These are phyloP conservation scores for Neurospora intermedia DNA, from an alignment of 495 filamentous ascomycete genomes.

Conservation along the genomic window DNA sequence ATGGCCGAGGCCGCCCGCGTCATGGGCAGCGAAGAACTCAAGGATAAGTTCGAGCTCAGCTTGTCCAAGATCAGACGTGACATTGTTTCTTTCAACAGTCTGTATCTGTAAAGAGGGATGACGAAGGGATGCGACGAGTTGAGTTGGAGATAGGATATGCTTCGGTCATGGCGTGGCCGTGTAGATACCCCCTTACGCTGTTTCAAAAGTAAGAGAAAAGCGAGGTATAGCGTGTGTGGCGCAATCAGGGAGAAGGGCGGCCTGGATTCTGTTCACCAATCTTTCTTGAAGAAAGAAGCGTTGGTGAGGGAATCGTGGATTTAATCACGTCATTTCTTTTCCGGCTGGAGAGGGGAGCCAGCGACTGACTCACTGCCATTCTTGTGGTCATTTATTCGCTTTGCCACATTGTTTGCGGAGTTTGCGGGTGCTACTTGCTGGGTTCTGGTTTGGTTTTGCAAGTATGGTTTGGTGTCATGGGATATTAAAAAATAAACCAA, in stretches of 20 bases:
- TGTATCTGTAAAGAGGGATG: conserved; percentile 57
- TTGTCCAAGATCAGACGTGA: conserved; percentile 78
- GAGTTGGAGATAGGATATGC: background rate
- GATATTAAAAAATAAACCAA: background rate
- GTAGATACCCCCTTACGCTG: background rate
- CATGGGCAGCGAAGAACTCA: conserved; percentile 92
- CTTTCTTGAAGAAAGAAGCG: background rate
- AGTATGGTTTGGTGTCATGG: background rate
- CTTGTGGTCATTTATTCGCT: background rate
- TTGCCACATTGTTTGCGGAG: background rate
- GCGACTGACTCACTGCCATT: background rate
- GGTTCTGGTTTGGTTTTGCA: background rate
- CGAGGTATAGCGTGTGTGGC: background rate
- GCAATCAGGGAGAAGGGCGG: background rate
- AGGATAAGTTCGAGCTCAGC: conserved; percentile 77
- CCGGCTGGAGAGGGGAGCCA: background rate
- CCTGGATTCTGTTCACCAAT: background rate
- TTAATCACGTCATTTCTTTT: background rate
- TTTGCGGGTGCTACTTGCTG: background rate
- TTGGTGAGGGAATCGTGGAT: background rate
- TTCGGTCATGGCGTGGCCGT: background rate
- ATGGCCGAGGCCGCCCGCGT: conserved; percentile 95
- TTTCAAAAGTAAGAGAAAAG: no score
- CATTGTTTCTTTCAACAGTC: conserved; percentile 83
- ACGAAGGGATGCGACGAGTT: background rate